phyloP scores from a whole-genome alignment of 306 rosid genomes.

The Comarum palustre region DNA sequence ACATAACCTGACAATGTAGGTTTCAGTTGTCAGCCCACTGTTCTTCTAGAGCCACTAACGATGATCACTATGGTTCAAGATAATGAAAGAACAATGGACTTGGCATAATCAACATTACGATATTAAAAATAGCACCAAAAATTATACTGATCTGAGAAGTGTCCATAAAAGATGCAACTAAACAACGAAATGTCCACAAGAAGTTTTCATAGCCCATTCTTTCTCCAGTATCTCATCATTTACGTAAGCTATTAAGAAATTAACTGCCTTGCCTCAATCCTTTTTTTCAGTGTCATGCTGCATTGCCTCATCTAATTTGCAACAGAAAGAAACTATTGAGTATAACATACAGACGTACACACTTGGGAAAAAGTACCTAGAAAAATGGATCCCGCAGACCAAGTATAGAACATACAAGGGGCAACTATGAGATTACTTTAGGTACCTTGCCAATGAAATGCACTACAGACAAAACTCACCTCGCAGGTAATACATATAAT shows the following conservation, averaged over 20 bases:
- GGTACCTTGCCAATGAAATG: slow-evolving; percentile 7
- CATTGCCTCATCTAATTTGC: slow-evolving; percentile 9
- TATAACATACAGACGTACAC: neutral
- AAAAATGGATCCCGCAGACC: neutral
- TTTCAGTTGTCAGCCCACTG: slow-evolving; percentile 8
- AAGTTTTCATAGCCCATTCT: neutral
- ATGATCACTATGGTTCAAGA: neutral
- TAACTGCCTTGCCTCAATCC: neutral
- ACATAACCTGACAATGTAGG: slow-evolving; percentile 32
- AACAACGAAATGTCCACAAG: neutral
- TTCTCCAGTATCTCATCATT: neutral
- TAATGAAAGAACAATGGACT: neutral
- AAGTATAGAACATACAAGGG: neutral
- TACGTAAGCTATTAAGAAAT: neutral
- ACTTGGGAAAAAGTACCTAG: neutral
- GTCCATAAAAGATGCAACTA: neutral
- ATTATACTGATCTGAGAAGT: too few relatives aligned
- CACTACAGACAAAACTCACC: neutral
- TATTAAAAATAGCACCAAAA: neutral
- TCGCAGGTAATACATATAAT: neutral
- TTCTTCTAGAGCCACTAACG: neutral
- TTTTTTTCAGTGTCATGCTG: neutral
- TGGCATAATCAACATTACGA: neutral
- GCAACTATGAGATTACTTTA: neutral
- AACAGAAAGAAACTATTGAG: neutral